These are phyloP conservation scores for Trichoderma sp. DNA, from an alignment of 2,329 filamentous ascomycete species.

Conservation along the genomic window DNA sequence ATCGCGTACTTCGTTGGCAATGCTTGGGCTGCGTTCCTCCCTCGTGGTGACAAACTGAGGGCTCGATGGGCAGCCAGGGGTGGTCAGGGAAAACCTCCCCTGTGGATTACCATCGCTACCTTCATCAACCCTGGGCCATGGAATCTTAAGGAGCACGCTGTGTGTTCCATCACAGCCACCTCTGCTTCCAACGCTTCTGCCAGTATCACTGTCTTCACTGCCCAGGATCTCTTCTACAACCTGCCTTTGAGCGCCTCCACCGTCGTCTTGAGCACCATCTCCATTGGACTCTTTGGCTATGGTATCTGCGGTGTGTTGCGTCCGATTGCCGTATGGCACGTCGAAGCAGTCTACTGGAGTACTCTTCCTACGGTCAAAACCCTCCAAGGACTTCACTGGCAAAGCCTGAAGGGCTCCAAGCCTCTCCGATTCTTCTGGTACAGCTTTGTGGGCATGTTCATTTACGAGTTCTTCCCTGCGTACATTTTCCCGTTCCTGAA, in stretches of 20 bases:
- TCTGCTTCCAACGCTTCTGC: constrained; percentile 50
- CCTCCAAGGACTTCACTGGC: constrained; percentile 55
- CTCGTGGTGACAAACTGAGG: constrained; percentile 51
- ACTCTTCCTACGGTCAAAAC: constrained; percentile 52
- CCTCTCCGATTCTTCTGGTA: constrained; percentile 54
- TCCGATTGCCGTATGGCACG: constrained; percentile 54
- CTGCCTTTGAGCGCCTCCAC: constrained; percentile 45
- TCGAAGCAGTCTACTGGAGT: constrained; percentile 56
- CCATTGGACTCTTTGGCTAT: constrained; percentile 56
- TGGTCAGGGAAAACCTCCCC: constrained; percentile 42
- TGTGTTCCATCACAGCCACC: constrained; percentile 53
- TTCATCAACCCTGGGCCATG: constrained; percentile 53
- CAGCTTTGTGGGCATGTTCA: constrained; percentile 46
- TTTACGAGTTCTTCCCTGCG: constrained; percentile 53
- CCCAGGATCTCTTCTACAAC: constrained; percentile 52
- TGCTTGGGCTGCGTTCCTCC: constrained; percentile 28
- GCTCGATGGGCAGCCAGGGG: constrained; percentile 45
- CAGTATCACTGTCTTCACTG: constrained; percentile 44
- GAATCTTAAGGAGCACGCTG: constrained; percentile 55
- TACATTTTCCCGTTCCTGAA: constrained; percentile 58
- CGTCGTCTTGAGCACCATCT: constrained; percentile 49
- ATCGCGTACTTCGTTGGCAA: constrained; percentile 56
- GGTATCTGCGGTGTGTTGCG: constrained; percentile 53
- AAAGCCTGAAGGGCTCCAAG: constrained; percentile 48
- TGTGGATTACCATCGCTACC: constrained; percentile 39